Evolutionary conservation across 345 rosid species (phyloP).

Genomic region (Mallotus nudiflorus): DNA sequence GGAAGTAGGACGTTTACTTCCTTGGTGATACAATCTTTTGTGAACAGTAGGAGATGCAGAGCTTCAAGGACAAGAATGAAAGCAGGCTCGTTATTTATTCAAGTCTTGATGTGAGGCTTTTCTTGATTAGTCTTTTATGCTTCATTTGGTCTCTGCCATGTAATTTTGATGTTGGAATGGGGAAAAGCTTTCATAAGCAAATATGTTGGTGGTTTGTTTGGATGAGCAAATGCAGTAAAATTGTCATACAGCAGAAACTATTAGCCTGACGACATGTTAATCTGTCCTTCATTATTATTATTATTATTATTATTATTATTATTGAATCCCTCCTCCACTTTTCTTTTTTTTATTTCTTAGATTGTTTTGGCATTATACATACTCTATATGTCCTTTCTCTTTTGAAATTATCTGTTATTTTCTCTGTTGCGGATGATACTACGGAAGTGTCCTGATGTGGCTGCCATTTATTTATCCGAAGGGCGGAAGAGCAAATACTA

Average conservation of each 20-base stretch:
- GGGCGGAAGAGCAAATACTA: no score
- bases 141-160: background rate
- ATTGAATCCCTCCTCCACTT: no score
- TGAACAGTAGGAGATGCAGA: constrained; percentile 58
- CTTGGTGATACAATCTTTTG: constrained; percentile 13
- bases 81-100: background rate
- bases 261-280: background rate
- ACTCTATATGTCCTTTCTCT: no score
- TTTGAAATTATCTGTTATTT: no score
- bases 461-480: no score
- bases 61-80: constrained; percentile 73
- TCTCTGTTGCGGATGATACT: no score
- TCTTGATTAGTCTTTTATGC: background rate
- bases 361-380: no score
- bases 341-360: no score
- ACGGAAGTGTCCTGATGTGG: no score
- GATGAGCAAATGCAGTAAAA: background rate
- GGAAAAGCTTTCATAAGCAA: background rate
- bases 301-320: no score
- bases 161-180: background rate
- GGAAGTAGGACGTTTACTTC: constrained; percentile 36
- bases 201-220: background rate
- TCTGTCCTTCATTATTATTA: background rate
- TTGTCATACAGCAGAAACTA: background rate
- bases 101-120: constrained; percentile 18